Conservation (phyloP, 1,284 basidiomycete genomes). For the Sphagnurus paluster region DNA sequence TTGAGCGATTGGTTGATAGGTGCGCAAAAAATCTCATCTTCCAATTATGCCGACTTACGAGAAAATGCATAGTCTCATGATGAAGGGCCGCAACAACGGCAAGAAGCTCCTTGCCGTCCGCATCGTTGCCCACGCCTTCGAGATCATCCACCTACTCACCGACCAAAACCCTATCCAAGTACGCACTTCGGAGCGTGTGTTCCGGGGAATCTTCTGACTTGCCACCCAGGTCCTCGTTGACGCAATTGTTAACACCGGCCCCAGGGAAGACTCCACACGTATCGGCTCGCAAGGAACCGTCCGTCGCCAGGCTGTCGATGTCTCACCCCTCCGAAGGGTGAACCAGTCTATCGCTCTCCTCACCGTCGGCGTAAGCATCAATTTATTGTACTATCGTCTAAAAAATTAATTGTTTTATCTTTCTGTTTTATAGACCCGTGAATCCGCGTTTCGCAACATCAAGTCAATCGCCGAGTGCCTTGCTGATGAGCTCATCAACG, state of each 20-base stretch:
- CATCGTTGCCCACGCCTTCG: slow-evolving; percentile 99
- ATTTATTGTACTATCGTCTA: neutral
- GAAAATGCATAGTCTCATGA: slow-evolving; percentile 77
- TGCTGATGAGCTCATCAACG: slow-evolving; percentile 99
- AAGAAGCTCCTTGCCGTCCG: slow-evolving; percentile 99
- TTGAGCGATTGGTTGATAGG: slow-evolving; percentile 99
- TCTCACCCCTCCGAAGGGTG: slow-evolving; percentile 96
- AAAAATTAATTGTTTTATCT: slow-evolving; percentile 8
- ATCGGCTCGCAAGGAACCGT: slow-evolving; percentile 99
- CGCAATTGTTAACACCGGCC: slow-evolving; percentile 99
- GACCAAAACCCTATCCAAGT: slow-evolving; percentile 99
- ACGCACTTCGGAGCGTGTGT: slow-evolving; percentile 1
- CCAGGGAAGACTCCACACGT: slow-evolving; percentile 99
- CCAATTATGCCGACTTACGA: slow-evolving; percentile 3
- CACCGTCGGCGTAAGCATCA: slow-evolving; percentile 86
- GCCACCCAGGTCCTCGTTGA: slow-evolving; percentile 80
- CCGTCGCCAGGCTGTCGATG: slow-evolving; percentile 99
- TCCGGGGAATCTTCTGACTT: slow-evolving; percentile 1
- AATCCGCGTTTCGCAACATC: slow-evolving; percentile 99
- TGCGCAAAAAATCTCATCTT: slow-evolving; percentile 38
- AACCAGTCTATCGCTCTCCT: slow-evolving; percentile 97
- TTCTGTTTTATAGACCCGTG: slow-evolving; percentile 72
- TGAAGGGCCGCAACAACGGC: slow-evolving; percentile 99
- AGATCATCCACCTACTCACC: slow-evolving; percentile 99
- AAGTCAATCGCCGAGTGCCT: slow-evolving; percentile 99